These are phyloP conservation scores for Chytriomyces sp. DNA, from an alignment of 192 early-diverging fungal species.

Conservation along the genomic window DNA sequence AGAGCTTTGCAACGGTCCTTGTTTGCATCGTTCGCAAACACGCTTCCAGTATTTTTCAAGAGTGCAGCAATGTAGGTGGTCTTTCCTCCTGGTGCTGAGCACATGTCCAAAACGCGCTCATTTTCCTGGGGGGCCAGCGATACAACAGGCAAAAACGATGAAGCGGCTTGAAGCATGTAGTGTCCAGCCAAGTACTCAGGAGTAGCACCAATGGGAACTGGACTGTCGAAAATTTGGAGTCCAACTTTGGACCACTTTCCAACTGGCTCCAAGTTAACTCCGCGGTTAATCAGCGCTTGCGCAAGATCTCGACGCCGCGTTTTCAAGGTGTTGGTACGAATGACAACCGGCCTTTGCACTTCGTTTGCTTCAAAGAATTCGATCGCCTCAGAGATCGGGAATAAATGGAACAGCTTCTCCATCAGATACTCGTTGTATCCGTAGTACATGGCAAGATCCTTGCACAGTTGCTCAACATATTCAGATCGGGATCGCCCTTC, in stretches of 20 bases:
- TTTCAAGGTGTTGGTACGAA: conserved; percentile 96
- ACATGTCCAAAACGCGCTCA: conserved; percentile 96
- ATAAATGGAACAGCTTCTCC: conserved; percentile 90
- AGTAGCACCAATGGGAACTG: conserved; percentile 95
- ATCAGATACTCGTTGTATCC: conserved; percentile 92
- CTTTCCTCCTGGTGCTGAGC: conserved; percentile 95
- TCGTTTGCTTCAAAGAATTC: conserved; percentile 99
- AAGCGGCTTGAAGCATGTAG: conserved; percentile 98
- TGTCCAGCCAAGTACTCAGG: conserved; percentile 99
- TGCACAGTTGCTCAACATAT: conserved; percentile 84
- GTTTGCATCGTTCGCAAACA: conserved; percentile 97
- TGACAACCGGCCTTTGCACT: conserved; percentile 90
- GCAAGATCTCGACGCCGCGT: conserved; percentile 93
- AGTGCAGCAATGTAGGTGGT: conserved; percentile 91
- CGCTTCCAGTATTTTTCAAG: conserved; percentile 95
- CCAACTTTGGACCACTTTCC: conserved; percentile 99
- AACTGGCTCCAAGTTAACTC: conserved; percentile 96
- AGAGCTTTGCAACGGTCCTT: conserved; percentile 90
- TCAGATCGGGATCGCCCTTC: conserved; percentile 77
- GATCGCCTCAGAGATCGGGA: conserved; percentile 83
- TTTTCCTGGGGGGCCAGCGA: conserved; percentile 93
- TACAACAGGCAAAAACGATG: conserved; percentile 97
- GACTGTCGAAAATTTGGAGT: conserved; percentile 92
- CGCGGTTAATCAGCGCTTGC: conserved; percentile 91
- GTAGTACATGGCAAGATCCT: conserved; percentile 92